Percentiles rank a stretch among this genome's conserved stretches.
Evolutionary conservation across 2,329 filamentous ascomycete genomes (phyloP).

Genomic region (Sphaerulina musiva): DNA sequence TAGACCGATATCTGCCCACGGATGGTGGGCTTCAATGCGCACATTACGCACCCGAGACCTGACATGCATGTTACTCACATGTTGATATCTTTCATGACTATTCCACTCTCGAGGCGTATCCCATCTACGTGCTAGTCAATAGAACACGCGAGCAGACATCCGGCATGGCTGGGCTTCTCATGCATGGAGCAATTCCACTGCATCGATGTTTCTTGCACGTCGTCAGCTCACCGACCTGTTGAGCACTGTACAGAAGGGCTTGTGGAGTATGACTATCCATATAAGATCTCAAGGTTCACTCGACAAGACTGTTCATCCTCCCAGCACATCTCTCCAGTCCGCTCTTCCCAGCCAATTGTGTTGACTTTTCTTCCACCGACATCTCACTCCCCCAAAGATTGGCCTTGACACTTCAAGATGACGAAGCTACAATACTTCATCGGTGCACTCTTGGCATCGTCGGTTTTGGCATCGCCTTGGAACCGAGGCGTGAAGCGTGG

Average conservation of each 20-base stretch:
- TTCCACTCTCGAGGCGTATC: not conserved
- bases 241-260: not conserved
- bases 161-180: not conserved
- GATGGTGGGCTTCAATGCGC: not conserved
- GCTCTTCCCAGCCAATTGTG: too few relatives aligned
- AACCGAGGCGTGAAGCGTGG: not conserved
- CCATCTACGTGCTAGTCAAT: not conserved
- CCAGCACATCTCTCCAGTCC: not conserved
- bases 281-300: not conserved
- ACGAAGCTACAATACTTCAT: not conserved
- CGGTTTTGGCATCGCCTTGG: not conserved
- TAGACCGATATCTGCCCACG: not conserved
- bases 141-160: not conserved
- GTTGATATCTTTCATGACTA: not conserved
- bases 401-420: not conserved
- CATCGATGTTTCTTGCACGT: not conserved
- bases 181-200: not conserved
- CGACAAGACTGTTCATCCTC: not conserved
- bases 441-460: not conserved
- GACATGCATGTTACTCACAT: not conserved
- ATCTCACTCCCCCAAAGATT: not conserved
- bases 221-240: not conserved
- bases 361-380: too few relatives aligned
- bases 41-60: not conserved
- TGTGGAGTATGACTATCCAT: not conserved